phyloP scores from a whole-genome alignment of 768 basidiomycete genomes.

The Rhodosporidiobolus sp. region DNA sequence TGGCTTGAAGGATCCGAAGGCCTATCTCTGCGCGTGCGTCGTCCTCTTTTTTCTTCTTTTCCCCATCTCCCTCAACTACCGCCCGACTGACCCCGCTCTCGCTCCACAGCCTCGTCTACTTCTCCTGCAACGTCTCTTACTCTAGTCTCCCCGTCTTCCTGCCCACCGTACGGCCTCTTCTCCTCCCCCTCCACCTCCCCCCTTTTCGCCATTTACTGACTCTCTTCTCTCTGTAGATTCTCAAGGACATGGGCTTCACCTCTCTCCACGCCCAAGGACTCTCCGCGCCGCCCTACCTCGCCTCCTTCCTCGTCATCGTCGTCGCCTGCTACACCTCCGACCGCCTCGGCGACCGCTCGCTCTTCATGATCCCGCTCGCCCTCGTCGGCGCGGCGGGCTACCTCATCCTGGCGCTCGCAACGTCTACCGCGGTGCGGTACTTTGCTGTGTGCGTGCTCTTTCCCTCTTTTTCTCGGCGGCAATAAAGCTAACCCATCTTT shows the following conservation, averaged over 20 bases:
- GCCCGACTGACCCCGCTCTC: background rate
- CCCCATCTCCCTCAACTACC: too few relatives aligned
- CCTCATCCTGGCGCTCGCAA: slow-evolving; percentile 9
- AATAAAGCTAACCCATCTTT: background rate
- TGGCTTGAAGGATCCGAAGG: slow-evolving; percentile 14
- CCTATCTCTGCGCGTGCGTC: slow-evolving; percentile 4
- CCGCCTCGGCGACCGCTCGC: slow-evolving; percentile 15
- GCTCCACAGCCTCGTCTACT: slow-evolving; percentile 18
- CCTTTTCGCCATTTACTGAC: background rate
- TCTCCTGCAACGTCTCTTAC: slow-evolving; percentile 19
- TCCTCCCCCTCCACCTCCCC: too few relatives aligned
- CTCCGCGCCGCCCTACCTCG: slow-evolving; percentile 25
- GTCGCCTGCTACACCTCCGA: background rate
- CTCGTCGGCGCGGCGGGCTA: slow-evolving; percentile 2
- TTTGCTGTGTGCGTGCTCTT: background rate
- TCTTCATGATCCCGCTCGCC: slow-evolving; percentile 26
- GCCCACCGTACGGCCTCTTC: background rate
- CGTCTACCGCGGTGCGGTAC: slow-evolving; percentile 13
- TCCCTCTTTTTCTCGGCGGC: background rate
- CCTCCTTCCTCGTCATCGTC: slow-evolving; percentile 16
- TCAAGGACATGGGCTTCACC: slow-evolving; percentile 28
- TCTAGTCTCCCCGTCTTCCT: slow-evolving; percentile 27
- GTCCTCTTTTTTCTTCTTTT: background rate
- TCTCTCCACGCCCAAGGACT: slow-evolving; percentile 24
- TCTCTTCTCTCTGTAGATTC: background rate